Evolutionary conservation across 2,329 filamentous ascomycete genomes (phyloP), one percentile per base, ranked within the genome.

Genomic region (Penicillium sp.): DNA sequence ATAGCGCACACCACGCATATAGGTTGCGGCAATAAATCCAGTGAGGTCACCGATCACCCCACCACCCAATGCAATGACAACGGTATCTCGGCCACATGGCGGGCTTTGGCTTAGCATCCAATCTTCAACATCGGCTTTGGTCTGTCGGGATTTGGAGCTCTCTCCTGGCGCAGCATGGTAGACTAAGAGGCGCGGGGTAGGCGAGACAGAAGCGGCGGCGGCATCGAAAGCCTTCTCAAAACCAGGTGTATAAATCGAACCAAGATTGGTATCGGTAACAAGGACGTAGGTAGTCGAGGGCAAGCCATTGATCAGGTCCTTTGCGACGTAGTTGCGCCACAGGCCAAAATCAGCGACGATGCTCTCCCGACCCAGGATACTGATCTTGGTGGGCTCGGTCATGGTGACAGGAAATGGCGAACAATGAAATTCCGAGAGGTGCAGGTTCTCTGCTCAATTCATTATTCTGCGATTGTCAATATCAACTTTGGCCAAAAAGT

Each of bases 41-140:
- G 95, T 89, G 84, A 98, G 84, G 65, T 98, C 92, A 20, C 92
- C 92, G 65, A 98, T 95, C 44, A 98, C 92, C 41, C 92, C 92
- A 48, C 92, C 92, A 20, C 92, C 92, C 7, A 98, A 76, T 15
- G 92, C 92, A 61, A 98, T 85, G 42, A 98, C 82, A 48, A 98
- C 85, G 0, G 88, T 95, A 65, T 98, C 92, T 52, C 92, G 77
- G 16, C 89, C 94, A 69, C 92, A 98, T 82, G 69, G 69, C n/a
- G 69, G 69, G 35, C 83, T 81, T 55, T 95, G 80, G 51, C 80
- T 78, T 42, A 96, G 74, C 78, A 98, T 83, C 92, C 92, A 98
- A 66, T 98, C 92, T 65, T 98, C 92, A 36, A 98, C 89, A 54
- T 90, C 84, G 30, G 84, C 89, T 67, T 96, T 96, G 35, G 89